Evolutionary conservation across 2,329 filamentous ascomycete species (phyloP).

Genomic region (Colletotrichum sansevieriae): DNA sequence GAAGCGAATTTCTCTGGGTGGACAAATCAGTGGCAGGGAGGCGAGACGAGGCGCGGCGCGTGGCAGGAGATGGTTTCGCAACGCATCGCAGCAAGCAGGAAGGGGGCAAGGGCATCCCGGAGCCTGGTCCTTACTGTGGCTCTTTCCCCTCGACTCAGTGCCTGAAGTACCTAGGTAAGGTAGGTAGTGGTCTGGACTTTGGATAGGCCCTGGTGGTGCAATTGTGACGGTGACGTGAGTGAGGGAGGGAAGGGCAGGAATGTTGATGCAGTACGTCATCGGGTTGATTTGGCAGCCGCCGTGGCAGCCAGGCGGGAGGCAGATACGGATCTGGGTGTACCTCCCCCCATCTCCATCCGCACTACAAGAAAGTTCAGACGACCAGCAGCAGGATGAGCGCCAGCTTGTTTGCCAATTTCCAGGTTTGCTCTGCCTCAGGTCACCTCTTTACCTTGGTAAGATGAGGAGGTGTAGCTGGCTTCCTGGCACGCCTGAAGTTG

Average conservation of each 20-base stretch:
- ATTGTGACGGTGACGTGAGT: conserved; percentile 36
- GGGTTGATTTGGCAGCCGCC: conserved; percentile 5
- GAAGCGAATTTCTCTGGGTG: conserved; percentile 25
- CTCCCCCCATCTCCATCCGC: not conserved
- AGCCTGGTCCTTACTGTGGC: conserved; percentile 29
- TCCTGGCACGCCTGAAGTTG: not conserved
- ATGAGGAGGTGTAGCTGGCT: not conserved
- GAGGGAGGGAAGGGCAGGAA: conserved; percentile 35
- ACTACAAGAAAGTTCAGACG: conserved; percentile 12
- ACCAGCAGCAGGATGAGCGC: not conserved
- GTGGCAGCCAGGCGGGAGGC: not conserved
- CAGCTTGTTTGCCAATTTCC: not conserved
- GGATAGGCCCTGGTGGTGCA: conserved; percentile 21
- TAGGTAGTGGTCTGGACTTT: conserved; percentile 12
- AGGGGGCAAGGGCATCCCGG: conserved; percentile 21
- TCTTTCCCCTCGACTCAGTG: conserved; percentile 14
- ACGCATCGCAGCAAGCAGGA: conserved; percentile 1
- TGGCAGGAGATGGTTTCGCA: conserved; percentile 25
- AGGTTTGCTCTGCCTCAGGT: not conserved
- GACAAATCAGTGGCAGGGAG: conserved; percentile 23
- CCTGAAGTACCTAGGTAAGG: not conserved
- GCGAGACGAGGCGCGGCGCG: conserved; percentile 23
- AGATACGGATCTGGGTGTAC: conserved; percentile 1
- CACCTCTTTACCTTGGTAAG: too few relatives aligned
- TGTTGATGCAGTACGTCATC: conserved; percentile 38